Evolutionary conservation across 106 monocot genomes (phyloP).

Genomic region (Dendrobium officinale): DNA sequence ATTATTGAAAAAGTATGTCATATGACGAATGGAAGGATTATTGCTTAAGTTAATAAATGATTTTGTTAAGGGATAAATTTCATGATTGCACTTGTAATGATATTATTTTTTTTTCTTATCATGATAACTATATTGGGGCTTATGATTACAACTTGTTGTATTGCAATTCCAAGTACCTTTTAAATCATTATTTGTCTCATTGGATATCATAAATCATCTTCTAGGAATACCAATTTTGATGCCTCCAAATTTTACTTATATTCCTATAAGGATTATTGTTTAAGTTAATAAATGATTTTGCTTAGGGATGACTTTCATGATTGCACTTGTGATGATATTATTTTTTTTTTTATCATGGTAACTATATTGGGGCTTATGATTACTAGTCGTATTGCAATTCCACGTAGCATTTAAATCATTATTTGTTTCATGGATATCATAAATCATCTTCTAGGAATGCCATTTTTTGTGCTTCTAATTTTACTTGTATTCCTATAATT

Average conservation of each 20-base stretch:
- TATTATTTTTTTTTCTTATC: neutral
- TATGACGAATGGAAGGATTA: neutral
- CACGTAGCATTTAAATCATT: neutral
- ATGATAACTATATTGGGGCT: neutral
- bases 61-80: neutral
- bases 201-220: neutral
- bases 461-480: neutral
- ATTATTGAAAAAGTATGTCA: neutral
- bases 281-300: neutral
- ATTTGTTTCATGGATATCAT: neutral
- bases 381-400: neutral
- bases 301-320: neutral
- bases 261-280: neutral
- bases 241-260: neutral
- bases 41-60: neutral
- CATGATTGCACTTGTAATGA: neutral
- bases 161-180: neutral
- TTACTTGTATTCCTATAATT: neutral
- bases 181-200: neutral
- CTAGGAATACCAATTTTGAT: neutral
- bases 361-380: neutral
- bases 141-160: neutral
- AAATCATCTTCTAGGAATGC: neutral
- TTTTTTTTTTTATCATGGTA: neutral
- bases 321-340: neutral